Percentiles rank a stretch among this genome's conserved stretches.
Conservation (phyloP, 257 asterid species). For the Solanum clarkiae region DNA sequence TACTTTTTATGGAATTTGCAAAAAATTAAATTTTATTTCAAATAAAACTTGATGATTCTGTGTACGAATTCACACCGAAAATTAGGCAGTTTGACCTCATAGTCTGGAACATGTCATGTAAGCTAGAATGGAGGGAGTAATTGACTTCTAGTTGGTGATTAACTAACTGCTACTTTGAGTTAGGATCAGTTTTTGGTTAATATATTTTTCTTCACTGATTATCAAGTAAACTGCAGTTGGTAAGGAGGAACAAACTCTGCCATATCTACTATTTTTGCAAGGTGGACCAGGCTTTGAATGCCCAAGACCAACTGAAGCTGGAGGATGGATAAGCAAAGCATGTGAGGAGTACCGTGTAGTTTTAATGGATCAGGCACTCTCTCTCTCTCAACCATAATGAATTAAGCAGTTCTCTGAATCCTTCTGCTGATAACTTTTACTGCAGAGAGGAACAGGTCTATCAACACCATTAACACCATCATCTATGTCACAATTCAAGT, state of each 20-base stretch:
- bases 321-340: slow-evolving; percentile 93
- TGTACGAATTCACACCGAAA: neutral
- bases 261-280: slow-evolving; percentile 72
- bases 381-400: neutral
- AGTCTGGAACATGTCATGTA: neutral
- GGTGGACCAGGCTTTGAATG: slow-evolving; percentile 98
- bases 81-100: neutral
- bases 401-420: neutral
- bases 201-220: neutral
- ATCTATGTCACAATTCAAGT: slow-evolving; percentile 68
- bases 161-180: neutral
- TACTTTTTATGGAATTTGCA: neutral
- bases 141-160: neutral
- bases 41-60: neutral
- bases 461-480: slow-evolving; percentile 78
- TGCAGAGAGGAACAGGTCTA: slow-evolving; percentile 96
- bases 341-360: slow-evolving; percentile 82
- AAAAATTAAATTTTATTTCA: neutral
- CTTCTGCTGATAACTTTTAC: slow-evolving; percentile 20
- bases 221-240: slow-evolving; percentile 49
- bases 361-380: slow-evolving; percentile 89
- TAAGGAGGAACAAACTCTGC: slow-evolving; percentile 74
- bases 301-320: slow-evolving; percentile 68
- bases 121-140: neutral
- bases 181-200: neutral